phyloP scores from a whole-genome alignment of 2,329 filamentous ascomycete genomes.

The Corinectria fuckeliana region DNA sequence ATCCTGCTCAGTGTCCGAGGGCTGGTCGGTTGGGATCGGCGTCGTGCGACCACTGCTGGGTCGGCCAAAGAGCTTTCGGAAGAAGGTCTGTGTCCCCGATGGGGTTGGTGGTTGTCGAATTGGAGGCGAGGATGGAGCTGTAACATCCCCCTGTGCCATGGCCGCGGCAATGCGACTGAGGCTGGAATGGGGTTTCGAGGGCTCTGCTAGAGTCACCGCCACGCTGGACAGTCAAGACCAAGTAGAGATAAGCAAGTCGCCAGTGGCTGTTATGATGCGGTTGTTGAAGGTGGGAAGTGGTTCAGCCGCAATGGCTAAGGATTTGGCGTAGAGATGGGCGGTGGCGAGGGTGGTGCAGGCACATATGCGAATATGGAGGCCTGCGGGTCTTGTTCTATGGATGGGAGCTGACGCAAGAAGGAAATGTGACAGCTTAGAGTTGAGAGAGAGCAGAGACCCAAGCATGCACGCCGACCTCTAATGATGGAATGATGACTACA shows the following conservation, averaged over 20 bases:
- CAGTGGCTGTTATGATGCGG: slow-evolving; percentile 14
- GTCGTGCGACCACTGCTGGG: slow-evolving; percentile 22
- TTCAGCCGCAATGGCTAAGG: slow-evolving; percentile 20
- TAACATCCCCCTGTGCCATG: slow-evolving; percentile 43
- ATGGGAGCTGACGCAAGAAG: slow-evolving; percentile 14
- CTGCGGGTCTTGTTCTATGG: slow-evolving; percentile 23
- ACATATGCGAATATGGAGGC: slow-evolving; percentile 29
- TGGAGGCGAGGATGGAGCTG: slow-evolving; percentile 39
- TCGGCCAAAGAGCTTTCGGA: slow-evolving; percentile 40
- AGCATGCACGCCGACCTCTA: slow-evolving; percentile 24
- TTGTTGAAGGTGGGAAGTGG: slow-evolving; percentile 14
- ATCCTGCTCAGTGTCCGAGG: slow-evolving; percentile 43
- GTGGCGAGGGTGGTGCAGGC: slow-evolving; percentile 17
- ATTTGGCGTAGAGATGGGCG: slow-evolving; percentile 19
- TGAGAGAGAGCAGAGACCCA: slow-evolving; percentile 21
- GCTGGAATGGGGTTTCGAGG: neutral
- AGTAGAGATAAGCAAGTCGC: slow-evolving; percentile 13
- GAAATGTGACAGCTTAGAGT: slow-evolving; percentile 23
- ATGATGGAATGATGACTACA: slow-evolving; percentile 25
- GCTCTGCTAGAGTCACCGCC: neutral
- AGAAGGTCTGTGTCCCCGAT: slow-evolving; percentile 36
- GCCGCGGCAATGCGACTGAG: slow-evolving; percentile 29
- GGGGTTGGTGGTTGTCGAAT: slow-evolving; percentile 34
- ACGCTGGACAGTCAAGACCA: neutral
- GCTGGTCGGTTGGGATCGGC: slow-evolving; percentile 22